Conservation (phyloP, 2,329 filamentous ascomycete species). For the Periconia digitata region DNA sequence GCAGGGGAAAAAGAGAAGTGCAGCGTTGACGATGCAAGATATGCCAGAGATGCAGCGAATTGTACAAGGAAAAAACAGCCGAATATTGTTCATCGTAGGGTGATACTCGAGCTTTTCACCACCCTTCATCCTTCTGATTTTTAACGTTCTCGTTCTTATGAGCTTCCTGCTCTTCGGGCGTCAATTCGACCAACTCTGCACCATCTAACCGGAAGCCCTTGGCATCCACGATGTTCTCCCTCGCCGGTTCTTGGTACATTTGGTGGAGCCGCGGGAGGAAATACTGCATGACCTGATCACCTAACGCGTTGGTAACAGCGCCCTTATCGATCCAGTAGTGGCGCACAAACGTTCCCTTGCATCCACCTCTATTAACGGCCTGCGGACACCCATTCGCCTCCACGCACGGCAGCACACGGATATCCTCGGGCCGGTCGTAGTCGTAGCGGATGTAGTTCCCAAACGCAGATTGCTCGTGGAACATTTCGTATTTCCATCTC, state of each 20-base stretch:
- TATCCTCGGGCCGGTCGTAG: slow-evolving; percentile 39
- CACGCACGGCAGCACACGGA: slow-evolving; percentile 41
- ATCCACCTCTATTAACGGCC: slow-evolving; percentile 34
- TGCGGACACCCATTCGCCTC: slow-evolving; percentile 43
- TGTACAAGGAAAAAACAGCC: not conserved
- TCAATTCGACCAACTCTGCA: slow-evolving; percentile 35
- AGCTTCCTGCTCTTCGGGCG: slow-evolving; percentile 31
- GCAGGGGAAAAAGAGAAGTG: not conserved
- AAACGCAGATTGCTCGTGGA: slow-evolving; percentile 44
- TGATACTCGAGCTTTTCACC: slow-evolving; percentile 11
- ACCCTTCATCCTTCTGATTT: slow-evolving; percentile 41
- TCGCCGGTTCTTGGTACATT: slow-evolving; percentile 29
- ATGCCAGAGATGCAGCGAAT: not conserved
- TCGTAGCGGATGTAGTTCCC: slow-evolving; percentile 44
- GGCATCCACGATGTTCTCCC: slow-evolving; percentile 36
- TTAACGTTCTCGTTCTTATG: slow-evolving; percentile 23
- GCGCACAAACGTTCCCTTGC: slow-evolving; percentile 43
- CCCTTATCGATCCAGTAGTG: slow-evolving; percentile 44
- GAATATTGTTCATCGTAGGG: not conserved
- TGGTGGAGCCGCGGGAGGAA: slow-evolving; percentile 38
- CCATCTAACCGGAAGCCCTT: slow-evolving; percentile 38
- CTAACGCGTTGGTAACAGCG: slow-evolving; percentile 32
- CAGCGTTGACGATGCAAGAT: not conserved
- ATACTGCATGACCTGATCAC: slow-evolving; percentile 41
- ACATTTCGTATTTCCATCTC: slow-evolving; percentile 39